Base-by-base conservation (phyloP, 2,329 filamentous ascomycete genomes). In the Lecanosticta acicola region DNA sequence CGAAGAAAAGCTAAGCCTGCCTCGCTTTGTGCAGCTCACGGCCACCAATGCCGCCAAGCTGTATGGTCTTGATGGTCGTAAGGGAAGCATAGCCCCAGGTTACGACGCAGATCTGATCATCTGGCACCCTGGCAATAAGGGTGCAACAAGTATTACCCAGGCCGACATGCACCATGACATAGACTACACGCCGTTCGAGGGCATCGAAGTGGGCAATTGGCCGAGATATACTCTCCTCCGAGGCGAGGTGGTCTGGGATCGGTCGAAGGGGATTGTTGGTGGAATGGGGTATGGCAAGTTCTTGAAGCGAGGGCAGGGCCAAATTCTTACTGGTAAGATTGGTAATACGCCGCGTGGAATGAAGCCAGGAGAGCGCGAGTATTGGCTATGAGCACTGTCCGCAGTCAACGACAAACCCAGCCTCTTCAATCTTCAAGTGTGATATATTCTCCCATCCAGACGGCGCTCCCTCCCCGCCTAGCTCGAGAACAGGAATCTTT, bases 101-200 rank as follows among this genome's bases (percentile, higher is more conserved):
- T 67, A 66, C 42, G 70, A 72, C 52, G 70, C 70, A 1, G 71
- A 72, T 49, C 45, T 72, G 9, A 63, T 69, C 11, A 68, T 73
- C 32, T 69, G 69, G 69, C 67, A 71, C 57, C 63, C 64, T 11
- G 55, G 45, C 0, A 46, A 49, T 13, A 55, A 50, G 20, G 58
- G 56, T 11, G 49, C 51, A 1, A 63, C 63, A 26, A 53, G 50
- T 1, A 58, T 69, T n/a, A 61, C 56, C 20, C 68, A 72, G 39
- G 51, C 49, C 3, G 73, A 75, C 64, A 59, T 83, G 51, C 79
- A 83, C 60, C 79, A 83, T 58, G 71, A 77, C 49, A 73, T 80
- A 2, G 79, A 83, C 56, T 81, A 83, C 56, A 81, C 79, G 7
- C 79, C 79, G 0, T 83, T 76, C 54, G 79, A 83, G 58, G 78